Base-by-base conservation (phyloP, 768 basidiomycete genomes). In the Trametes meyenii region DNA sequence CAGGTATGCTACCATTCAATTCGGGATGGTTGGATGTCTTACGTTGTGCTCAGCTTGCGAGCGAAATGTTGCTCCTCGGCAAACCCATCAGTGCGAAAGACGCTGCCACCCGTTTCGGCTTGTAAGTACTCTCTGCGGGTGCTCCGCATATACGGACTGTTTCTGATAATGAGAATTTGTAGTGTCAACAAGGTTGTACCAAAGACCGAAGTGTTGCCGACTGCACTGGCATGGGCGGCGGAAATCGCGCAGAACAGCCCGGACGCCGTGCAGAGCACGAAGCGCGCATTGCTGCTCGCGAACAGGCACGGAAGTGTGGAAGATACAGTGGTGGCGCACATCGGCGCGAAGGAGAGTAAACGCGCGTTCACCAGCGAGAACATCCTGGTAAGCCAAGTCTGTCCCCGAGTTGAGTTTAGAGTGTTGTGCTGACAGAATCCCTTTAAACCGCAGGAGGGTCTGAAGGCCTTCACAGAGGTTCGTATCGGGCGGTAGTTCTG, bases 11-110 rank as follows among this genome's bases (percentile, higher is more conserved):
- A 53, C 65, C 51, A n/a, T 50, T 49, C 14, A 49, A 33, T 57
- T 55, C 59, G 26, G 29, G 57, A 50, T n/a, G 33, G n/a, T 11
- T 10, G 26, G 21, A 49, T 65, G 38, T 59, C 63, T 29, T 12
- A 35, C 12, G 50, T 6, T 44, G 39, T n/a, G 10, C 21, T 13
- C 55, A 92, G 89, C 77, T 87, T 43, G 89, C 89, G 39, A 81
- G 91, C 29, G 87, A 94, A 72, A 77, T 93, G 80, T 80, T 94
- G 13, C 78, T 94, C 49, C 79, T 86, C 38, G 93, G 93, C 46
- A 83, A 81, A 58, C 77, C 81, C n/a, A 75, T 94, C 67, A 81
- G 77, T 44, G 88, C 93, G 8, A 69, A 76, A 16, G 86, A 92
- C 46, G 90, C 91, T 19, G 79, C 85, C 51, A 79, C 79, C 54